phyloP scores from a whole-genome alignment of 176 grass and related monocot genomes.

The Oryza rufipogon region DNA sequence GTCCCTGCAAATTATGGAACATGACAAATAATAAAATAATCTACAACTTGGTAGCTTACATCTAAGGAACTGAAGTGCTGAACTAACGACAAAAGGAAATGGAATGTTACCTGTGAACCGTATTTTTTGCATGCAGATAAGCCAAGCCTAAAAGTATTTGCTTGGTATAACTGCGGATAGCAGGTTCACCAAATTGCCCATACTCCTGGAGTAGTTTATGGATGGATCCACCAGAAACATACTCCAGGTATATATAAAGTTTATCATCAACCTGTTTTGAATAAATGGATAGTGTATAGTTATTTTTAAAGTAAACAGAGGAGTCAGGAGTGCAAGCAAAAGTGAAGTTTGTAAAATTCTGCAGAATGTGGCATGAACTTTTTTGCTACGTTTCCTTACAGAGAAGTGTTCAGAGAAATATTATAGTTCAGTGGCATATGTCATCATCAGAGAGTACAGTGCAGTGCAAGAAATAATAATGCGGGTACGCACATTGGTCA shows the following conservation, averaged over 20 bases:
- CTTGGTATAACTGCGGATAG: conserved; percentile 95
- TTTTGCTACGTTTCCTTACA: not conserved
- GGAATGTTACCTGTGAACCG: conserved; percentile 81
- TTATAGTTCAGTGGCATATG: conserved; percentile 9
- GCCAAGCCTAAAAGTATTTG: conserved; percentile 96
- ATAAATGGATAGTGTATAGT: conserved; percentile 36
- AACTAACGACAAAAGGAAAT: conserved; percentile 23
- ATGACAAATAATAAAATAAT: conserved; percentile 43
- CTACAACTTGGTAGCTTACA: conserved; percentile 10
- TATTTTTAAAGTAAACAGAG: conserved; percentile 29
- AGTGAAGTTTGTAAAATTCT: not conserved
- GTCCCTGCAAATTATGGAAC: conserved; percentile 62
- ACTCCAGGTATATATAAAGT: conserved; percentile 98
- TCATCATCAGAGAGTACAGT: not conserved
- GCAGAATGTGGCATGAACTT: not conserved
- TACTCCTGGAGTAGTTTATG: conserved; percentile 98
- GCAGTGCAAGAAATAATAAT: conserved; percentile 3
- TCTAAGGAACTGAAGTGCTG: conserved; percentile 1
- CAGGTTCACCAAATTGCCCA: conserved; percentile 90
- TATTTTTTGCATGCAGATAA: conserved; percentile 97
- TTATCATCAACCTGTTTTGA: conserved; percentile 78
- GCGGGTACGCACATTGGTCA: not conserved
- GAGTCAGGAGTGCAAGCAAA: conserved; percentile 8
- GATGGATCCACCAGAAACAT: conserved; percentile 98
- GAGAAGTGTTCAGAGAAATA: conserved; percentile 12